These are phyloP conservation scores for Verticillium klebahnii DNA, from an alignment of 2,329 filamentous ascomycete species.

Conservation along the genomic window DNA sequence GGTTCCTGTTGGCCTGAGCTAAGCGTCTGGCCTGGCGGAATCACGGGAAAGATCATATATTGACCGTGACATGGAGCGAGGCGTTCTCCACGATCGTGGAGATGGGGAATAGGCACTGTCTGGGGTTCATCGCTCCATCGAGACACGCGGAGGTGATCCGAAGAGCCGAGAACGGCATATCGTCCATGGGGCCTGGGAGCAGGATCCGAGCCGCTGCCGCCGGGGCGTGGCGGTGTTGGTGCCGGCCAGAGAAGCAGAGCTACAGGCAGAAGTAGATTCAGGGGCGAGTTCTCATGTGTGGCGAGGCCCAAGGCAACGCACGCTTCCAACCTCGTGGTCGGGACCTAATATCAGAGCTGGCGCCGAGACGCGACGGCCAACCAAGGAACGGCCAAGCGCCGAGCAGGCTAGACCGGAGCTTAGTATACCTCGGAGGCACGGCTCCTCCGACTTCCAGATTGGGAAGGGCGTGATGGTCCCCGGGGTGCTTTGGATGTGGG, in stretches of 20 bases:
- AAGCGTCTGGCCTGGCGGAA: background rate
- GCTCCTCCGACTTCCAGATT: conserved; percentile 13
- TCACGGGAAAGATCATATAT: background rate
- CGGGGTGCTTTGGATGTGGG: conserved; percentile 12
- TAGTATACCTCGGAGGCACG: conserved; percentile 12
- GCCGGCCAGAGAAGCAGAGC: background rate
- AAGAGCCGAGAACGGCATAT: conserved; percentile 3
- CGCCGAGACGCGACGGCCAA: conserved; percentile 3
- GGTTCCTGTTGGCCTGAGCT: background rate
- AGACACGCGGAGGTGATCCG: conserved; percentile 1
- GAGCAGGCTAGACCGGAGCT: conserved; percentile 6
- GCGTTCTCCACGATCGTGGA: background rate
- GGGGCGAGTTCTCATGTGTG: background rate
- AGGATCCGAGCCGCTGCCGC: background rate
- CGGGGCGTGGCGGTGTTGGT: background rate
- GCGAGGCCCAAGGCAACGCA: background rate
- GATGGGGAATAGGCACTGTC: background rate
- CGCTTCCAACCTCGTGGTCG: background rate
- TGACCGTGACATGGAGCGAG: background rate
- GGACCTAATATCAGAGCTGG: background rate
- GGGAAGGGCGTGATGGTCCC: conserved; percentile 7
- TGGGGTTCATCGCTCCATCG: background rate
- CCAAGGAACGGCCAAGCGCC: conserved; percentile 3
- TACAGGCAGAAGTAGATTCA: background rate
- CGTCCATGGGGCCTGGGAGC: background rate